Base-by-base conservation (phyloP, 192 early-diverging fungal genomes). In the Coemansia javaensis region DNA sequence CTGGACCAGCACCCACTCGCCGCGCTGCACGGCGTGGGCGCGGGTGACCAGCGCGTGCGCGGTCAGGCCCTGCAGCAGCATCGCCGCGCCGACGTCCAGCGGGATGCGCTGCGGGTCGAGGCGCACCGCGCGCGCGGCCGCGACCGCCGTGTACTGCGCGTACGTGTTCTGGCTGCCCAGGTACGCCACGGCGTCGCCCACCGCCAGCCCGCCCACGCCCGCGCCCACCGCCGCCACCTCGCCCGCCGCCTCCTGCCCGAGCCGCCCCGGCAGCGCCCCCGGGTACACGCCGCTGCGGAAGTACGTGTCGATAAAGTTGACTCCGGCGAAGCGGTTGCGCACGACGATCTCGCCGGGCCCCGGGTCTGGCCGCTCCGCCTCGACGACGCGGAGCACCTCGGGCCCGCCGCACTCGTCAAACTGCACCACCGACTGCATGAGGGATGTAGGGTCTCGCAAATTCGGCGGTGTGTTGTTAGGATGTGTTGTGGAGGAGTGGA, bases 241-340 rank as follows among this genome's bases (percentile, higher is more conserved):
- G 39, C 91, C 94, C 4, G 87, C 66, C 8, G 72, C 91, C 69
- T 97, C 94, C 15, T 84, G 73, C 22, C 93, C 93, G 22, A 86
- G 68, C 37, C 81, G 75, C 30, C 77, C 80, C 4, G 89, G 89
- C 2, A 86, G 55, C 3, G 77, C 41, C 10, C 82, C 41, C 32
- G 72, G 75, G 56, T 92, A 92, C 8, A 89, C 65, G 25, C 92
- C 92, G 12, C 75, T 75, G 40, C 92, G 85, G 37, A 88, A 89
- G 63, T 93, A 91, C 0, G 85, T 94, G 63, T 97, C 94, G 46
- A 94, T 90, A 40, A 83, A 90, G 73, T 94, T 97, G 32, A 97
- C 79, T 5, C 92, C 92, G 10, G 82, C 75, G 40, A 68, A 85
- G 1, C 73, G 56, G 72, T 92, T 92, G 43, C 79, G 77, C 35